Conservation (phyloP, 768 basidiomycete species). For the Xerocomus spinulosus region DNA sequence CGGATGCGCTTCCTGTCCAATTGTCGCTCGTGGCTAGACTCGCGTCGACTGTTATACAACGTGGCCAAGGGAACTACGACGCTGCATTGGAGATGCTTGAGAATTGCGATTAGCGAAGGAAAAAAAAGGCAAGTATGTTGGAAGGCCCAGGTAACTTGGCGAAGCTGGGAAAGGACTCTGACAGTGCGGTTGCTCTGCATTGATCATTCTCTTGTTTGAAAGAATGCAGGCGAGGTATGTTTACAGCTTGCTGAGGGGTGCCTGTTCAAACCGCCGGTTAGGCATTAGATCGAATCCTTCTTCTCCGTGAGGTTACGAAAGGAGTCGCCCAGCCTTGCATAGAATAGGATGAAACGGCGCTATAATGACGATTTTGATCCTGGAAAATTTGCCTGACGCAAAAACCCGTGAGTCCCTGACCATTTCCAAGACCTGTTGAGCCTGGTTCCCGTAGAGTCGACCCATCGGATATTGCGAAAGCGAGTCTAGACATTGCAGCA, state of each 20-base stretch:
- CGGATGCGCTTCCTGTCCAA: slow-evolving; percentile 6
- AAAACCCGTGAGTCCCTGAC: slow-evolving; percentile 6
- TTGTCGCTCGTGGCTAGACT: slow-evolving; percentile 9
- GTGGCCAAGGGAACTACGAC: neutral
- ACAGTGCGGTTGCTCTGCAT: slow-evolving; percentile 6
- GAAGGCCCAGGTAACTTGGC: slow-evolving; percentile 10
- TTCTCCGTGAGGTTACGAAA: slow-evolving; percentile 15
- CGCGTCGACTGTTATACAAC: slow-evolving; percentile 4
- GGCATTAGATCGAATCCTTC: slow-evolving; percentile 10
- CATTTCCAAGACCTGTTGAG: neutral
- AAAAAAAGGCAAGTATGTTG: neutral
- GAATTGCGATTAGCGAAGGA: neutral
- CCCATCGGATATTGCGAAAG: slow-evolving; percentile 4
- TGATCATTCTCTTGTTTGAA: slow-evolving; percentile 12
- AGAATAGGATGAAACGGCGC: slow-evolving; percentile 5
- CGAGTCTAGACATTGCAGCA: neutral
- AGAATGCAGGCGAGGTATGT: slow-evolving; percentile 18
- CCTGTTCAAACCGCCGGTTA: neutral
- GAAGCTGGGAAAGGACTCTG: slow-evolving; percentile 1
- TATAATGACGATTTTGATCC: slow-evolving; percentile 5
- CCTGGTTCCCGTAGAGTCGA: slow-evolving; percentile 1
- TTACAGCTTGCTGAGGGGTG: neutral
- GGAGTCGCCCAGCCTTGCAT: slow-evolving; percentile 11
- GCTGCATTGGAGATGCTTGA: slow-evolving; percentile 3
- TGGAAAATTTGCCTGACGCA: slow-evolving; percentile 10